These are phyloP conservation scores for Theileria annulata DNA, from an alignment of 169 alveolate genomes.

Conservation along the genomic window DNA sequence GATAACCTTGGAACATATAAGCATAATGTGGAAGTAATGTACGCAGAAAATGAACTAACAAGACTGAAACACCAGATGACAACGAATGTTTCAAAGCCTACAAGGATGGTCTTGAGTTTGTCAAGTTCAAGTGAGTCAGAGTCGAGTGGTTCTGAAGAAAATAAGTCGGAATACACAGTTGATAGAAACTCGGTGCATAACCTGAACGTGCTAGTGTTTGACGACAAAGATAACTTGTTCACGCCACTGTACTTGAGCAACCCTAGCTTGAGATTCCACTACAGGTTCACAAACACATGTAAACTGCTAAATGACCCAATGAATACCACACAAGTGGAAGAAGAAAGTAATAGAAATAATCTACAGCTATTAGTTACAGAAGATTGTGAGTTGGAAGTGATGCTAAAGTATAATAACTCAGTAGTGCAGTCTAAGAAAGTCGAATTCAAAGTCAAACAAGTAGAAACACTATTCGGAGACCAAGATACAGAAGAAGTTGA, in stretches of 20 bases:
- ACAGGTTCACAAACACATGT: background rate
- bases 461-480: background rate
- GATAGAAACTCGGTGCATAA: slow-evolving; percentile 1
- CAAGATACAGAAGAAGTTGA: background rate
- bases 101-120: background rate
- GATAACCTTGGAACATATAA: background rate
- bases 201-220: background rate
- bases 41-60: background rate
- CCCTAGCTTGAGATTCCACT: background rate
- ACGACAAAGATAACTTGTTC: background rate
- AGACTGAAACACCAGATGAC: background rate
- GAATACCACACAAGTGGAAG: background rate
- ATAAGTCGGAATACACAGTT: background rate
- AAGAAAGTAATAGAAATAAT: slow-evolving; percentile 1
- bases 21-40: background rate
- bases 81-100: background rate
- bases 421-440: slow-evolving; percentile 10
- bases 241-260: slow-evolving; percentile 16
- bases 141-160: background rate
- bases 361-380: background rate
- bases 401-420: background rate
- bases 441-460: background rate
- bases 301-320: background rate
- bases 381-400: slow-evolving; percentile 1
- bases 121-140: background rate